Conservation (phyloP, 768 basidiomycete genomes). For the Leucogyrophana mollusca region DNA sequence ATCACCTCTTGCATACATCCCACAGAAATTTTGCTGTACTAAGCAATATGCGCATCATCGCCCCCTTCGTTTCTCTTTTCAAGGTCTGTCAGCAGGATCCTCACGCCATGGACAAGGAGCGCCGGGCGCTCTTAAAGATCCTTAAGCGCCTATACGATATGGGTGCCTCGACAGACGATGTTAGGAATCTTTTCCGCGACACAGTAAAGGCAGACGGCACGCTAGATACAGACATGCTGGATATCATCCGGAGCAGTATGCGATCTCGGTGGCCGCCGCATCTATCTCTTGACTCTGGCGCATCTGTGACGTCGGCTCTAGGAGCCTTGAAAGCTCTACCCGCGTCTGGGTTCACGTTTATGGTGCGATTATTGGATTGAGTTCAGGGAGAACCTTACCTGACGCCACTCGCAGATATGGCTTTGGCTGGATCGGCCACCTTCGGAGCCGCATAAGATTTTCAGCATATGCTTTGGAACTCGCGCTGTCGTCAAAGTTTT, state of each 20-base stretch:
- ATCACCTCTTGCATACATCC: slow-evolving; percentile 54
- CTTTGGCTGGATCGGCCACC: slow-evolving; percentile 46
- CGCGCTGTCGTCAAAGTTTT: slow-evolving; percentile 41
- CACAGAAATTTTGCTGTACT: slow-evolving; percentile 74
- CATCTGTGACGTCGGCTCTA: slow-evolving; percentile 49
- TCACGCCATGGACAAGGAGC: slow-evolving; percentile 42
- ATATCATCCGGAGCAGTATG: slow-evolving; percentile 68
- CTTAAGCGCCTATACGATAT: slow-evolving; percentile 71
- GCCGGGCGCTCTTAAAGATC: slow-evolving; percentile 58
- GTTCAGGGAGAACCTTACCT: background rate
- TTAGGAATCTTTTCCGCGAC: slow-evolving; percentile 61
- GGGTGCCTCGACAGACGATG: slow-evolving; percentile 65
- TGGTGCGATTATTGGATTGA: slow-evolving; percentile 40
- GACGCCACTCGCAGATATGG: slow-evolving; percentile 39
- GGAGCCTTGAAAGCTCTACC: slow-evolving; percentile 55
- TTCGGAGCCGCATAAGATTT: slow-evolving; percentile 30
- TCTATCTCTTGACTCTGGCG: slow-evolving; percentile 61
- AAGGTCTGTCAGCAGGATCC: slow-evolving; percentile 13
- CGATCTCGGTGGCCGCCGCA: slow-evolving; percentile 79
- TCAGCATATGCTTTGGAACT: slow-evolving; percentile 32
- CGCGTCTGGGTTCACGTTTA: slow-evolving; percentile 65
- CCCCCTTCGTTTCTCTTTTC: slow-evolving; percentile 51
- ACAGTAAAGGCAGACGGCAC: slow-evolving; percentile 47
- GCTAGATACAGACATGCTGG: slow-evolving; percentile 64
- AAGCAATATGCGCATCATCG: slow-evolving; percentile 55